A percentile compares a stretch with the other conserved stretches of the same genome.
phyloP scores from a whole-genome alignment of 2,329 filamentous ascomycete genomes.

The Nigrospora sphaerica region DNA sequence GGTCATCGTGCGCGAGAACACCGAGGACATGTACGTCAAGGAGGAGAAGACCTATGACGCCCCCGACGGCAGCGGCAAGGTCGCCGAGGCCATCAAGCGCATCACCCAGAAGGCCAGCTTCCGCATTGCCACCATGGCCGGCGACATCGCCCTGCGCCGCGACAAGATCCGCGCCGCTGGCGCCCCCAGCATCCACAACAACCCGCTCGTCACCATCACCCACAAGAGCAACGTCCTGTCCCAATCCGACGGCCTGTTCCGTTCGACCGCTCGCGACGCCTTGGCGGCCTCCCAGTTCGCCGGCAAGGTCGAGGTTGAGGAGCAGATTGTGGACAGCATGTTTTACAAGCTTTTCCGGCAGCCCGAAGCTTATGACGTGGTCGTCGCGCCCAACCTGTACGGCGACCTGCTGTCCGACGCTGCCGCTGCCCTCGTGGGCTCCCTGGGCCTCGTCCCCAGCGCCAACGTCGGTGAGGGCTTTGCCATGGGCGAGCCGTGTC shows the following conservation, averaged over 20 bases:
- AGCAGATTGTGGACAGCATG: constrained; percentile 99
- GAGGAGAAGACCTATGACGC: constrained; percentile 80
- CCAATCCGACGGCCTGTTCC: constrained; percentile 95
- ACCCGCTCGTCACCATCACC: constrained; percentile 84
- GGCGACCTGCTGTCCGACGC: constrained; percentile 95
- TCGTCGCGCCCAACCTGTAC: constrained; percentile 95
- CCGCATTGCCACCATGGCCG: constrained; percentile 88
- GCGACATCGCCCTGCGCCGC: constrained; percentile 83
- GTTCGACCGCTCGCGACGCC: constrained; percentile 67
- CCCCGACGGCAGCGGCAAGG: constrained; percentile 62
- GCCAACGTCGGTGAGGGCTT: constrained; percentile 94
- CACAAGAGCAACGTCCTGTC: constrained; percentile 98
- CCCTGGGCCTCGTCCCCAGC: constrained; percentile 83
- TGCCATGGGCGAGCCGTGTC: constrained; percentile 96
- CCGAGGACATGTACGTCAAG: constrained; percentile 97
- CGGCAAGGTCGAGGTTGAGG: constrained; percentile 62
- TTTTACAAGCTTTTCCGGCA: constrained; percentile 99
- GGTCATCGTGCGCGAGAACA: constrained; percentile 98
- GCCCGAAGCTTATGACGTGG: constrained; percentile 91
- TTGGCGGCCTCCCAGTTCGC: constrained; percentile 61
- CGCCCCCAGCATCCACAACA: constrained; percentile 52
- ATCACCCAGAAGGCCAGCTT: constrained; percentile 80
- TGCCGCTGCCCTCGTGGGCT: constrained; percentile 87
- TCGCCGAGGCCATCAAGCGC: constrained; percentile 96
- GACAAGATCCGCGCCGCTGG: constrained; percentile 67